Percentiles rank a stretch among this genome's conserved stretches.
phyloP scores from a whole-genome alignment of 768 basidiomycete genomes.

The Terana coerulea region DNA sequence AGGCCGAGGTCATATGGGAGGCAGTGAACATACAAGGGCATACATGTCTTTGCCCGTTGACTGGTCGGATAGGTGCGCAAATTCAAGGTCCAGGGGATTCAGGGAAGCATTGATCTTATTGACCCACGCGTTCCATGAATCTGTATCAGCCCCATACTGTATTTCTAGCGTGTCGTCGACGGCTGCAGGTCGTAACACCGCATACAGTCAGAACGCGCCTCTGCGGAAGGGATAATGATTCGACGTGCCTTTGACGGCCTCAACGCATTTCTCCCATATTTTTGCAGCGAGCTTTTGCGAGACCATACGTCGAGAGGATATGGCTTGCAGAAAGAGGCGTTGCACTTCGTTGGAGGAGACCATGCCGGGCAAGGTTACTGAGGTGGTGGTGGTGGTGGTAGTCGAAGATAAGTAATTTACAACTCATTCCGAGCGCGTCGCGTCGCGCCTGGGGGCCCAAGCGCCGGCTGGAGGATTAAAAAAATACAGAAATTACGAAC shows the following conservation, averaged over 20 bases:
- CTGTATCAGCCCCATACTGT: slow-evolving; percentile 34
- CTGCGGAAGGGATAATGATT: not conserved
- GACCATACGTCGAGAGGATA: slow-evolving; percentile 67
- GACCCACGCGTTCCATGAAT: slow-evolving; percentile 60
- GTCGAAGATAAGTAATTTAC: slow-evolving; percentile 8
- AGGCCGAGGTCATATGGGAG: not conserved
- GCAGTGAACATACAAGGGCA: slow-evolving; percentile 51
- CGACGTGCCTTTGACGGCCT: slow-evolving; percentile 58
- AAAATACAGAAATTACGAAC: not conserved
- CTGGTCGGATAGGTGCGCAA: slow-evolving; percentile 63
- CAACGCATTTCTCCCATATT: slow-evolving; percentile 65
- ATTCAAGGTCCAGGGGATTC: slow-evolving; percentile 69
- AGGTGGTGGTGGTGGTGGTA: slow-evolving; percentile 6
- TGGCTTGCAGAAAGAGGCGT: slow-evolving; percentile 74
- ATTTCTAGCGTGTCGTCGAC: slow-evolving; percentile 50
- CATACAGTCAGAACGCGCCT: not conserved
- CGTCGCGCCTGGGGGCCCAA: slow-evolving; percentile 21
- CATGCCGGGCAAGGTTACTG: slow-evolving; percentile 31
- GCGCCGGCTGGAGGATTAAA: not conserved
- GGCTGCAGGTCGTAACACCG: slow-evolving; percentile 32
- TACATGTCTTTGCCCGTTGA: slow-evolving; percentile 59
- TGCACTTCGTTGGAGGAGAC: slow-evolving; percentile 60
- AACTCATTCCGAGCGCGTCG: slow-evolving; percentile 14
- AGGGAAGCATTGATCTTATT: slow-evolving; percentile 56
- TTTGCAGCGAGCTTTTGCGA: slow-evolving; percentile 60